These are phyloP conservation scores for Leptoxyphium fumago DNA, from an alignment of 2,329 filamentous ascomycete species.

Conservation along the genomic window DNA sequence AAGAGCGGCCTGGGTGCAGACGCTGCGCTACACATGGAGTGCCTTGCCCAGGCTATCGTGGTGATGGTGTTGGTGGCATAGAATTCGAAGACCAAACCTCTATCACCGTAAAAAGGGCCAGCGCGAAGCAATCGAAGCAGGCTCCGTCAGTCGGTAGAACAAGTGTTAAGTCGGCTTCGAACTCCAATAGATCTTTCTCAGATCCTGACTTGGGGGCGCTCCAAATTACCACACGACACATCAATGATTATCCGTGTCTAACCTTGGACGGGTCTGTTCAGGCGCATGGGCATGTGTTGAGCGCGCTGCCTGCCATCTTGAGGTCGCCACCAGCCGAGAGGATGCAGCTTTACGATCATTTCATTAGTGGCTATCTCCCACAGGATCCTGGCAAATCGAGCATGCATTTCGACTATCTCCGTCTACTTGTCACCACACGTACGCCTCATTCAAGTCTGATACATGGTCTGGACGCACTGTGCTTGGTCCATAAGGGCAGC, in stretches of 20 bases:
- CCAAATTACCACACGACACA: not conserved
- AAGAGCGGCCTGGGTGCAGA: slow-evolving; percentile 14
- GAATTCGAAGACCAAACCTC: slow-evolving; percentile 16
- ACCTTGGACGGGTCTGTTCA: not conserved
- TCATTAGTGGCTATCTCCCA: slow-evolving; percentile 18
- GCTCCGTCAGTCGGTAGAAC: not conserved
- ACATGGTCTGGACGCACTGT: slow-evolving; percentile 15
- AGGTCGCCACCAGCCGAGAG: slow-evolving; percentile 5
- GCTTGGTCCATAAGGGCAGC: slow-evolving; percentile 16
- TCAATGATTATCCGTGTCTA: not conserved
- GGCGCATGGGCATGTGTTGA: too few species aligned
- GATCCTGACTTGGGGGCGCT: too few species aligned
- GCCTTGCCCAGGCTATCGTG: slow-evolving; percentile 17
- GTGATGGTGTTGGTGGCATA: slow-evolving; percentile 10
- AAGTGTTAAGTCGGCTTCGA: not conserved
- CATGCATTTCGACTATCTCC: slow-evolving; percentile 12
- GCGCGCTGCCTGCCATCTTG: not conserved
- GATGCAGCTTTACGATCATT: slow-evolving; percentile 12
- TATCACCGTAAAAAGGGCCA: slow-evolving; percentile 7
- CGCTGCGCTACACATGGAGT: slow-evolving; percentile 18
- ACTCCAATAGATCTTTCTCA: not conserved
- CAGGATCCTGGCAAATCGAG: slow-evolving; percentile 5
- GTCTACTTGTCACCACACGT: slow-evolving; percentile 9
- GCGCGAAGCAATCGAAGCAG: slow-evolving; percentile 3
- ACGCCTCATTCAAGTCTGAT: slow-evolving; percentile 10